Evolutionary conservation across 148 eudicot genomes (phyloP).

Genomic region (Cornus kousa): DNA sequence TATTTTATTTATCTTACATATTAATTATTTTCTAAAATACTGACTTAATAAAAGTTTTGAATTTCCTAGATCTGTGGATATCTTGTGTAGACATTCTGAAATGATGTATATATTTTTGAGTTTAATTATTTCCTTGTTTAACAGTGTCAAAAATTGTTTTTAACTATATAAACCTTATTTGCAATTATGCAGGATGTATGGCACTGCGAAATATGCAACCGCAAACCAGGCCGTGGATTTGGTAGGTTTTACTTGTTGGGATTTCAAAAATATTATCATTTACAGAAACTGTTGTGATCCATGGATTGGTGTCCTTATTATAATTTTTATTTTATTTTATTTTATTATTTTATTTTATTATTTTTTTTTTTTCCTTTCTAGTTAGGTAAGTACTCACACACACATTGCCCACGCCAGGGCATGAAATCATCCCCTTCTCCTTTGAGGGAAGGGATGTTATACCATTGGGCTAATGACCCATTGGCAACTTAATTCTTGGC

Average conservation of each 20-base stretch:
- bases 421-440: constrained; percentile 11
- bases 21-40: background rate
- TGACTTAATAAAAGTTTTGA: background rate
- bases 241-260: constrained; percentile 36
- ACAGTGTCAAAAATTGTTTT: background rate
- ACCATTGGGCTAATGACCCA: background rate
- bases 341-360: too few species aligned
- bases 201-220: constrained; percentile 77
- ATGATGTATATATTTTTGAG: background rate
- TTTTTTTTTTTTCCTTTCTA: too few species aligned
- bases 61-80: background rate
- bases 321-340: too few species aligned
- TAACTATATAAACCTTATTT: background rate
- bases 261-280: background rate
- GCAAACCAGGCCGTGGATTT: constrained; percentile 76
- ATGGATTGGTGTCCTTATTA: constrained; percentile 18
- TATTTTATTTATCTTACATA: background rate
- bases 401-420: too few species aligned
- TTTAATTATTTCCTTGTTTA: background rate
- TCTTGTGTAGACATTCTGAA: background rate
- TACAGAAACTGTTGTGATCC: constrained; percentile 29
- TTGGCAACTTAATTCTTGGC: constrained; percentile 46
- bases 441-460: background rate
- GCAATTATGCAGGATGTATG: constrained; percentile 46
- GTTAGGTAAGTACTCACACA: too few species aligned